Percentiles rank a stretch among this genome's conserved stretches.
These are phyloP conservation scores for Aechmea fasciata DNA, from an alignment of 176 grass and related monocot species.

Conservation along the genomic window DNA sequence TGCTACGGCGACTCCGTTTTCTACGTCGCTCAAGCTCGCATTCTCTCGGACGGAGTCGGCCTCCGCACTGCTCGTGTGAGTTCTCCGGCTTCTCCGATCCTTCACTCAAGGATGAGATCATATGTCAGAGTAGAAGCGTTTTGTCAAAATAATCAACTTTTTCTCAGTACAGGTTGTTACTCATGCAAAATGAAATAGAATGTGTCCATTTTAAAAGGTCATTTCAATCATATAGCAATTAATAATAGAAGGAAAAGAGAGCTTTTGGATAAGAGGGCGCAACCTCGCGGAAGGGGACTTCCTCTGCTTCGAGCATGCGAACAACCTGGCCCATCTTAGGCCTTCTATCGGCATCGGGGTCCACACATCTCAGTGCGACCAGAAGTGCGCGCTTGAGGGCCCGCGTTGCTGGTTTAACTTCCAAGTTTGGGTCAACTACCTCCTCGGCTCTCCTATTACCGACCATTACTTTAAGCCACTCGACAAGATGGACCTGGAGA, in stretches of 20 bases:
- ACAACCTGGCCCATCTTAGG: slow-evolving; percentile 61
- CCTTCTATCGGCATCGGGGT: slow-evolving; percentile 55
- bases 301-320: slow-evolving; percentile 67
- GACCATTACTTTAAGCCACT: slow-evolving; percentile 77
- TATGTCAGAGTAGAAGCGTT: not conserved
- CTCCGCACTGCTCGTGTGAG: slow-evolving; percentile 22
- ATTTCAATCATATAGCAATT: not conserved
- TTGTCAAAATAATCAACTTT: not conserved
- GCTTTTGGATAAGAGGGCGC: not conserved
- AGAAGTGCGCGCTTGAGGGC: slow-evolving; percentile 57
- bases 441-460: slow-evolving; percentile 43
- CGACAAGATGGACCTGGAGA: slow-evolving; percentile 58
- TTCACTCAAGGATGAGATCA: slow-evolving; percentile 4
- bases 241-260: not conserved
- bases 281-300: slow-evolving; percentile 50
- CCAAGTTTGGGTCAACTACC: slow-evolving; percentile 59
- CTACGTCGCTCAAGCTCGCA: slow-evolving; percentile 39
- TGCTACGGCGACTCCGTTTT: slow-evolving; percentile 19
- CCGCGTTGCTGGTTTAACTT: slow-evolving; percentile 42
- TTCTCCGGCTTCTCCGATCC: slow-evolving; percentile 52
- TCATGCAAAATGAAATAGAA: slow-evolving; percentile 3
- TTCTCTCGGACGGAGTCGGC: slow-evolving; percentile 28
- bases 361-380: slow-evolving; percentile 52
- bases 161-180: not conserved
- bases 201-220: not conserved